Evolutionary conservation across 2,329 filamentous ascomycete genomes (phyloP), one percentile per base, ranked within the genome.

Genomic region (Trichoderma harzianum): DNA sequence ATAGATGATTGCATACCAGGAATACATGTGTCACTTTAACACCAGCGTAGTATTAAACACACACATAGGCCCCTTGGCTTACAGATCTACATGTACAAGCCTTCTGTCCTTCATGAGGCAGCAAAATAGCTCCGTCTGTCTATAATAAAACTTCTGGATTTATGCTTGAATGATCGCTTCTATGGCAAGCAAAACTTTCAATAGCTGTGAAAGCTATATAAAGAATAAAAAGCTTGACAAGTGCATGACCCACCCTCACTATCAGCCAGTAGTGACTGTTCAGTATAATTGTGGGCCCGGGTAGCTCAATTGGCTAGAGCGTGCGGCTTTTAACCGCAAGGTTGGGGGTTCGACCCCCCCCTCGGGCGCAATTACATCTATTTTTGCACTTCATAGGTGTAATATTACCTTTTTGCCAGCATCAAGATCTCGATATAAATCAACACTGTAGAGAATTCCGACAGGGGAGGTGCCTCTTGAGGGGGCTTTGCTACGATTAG

Each of bases 261-360:
- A 24, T 21, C 21, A 53, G 47, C 47, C 47, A 53, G 47, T 53
- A 53, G 47, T 53, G 47, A 51, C 10, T n/a, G 47, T 53, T 53
- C 21, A 53, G 39, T 21, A 53, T 53, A 53, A 24, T 53, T 53
- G 47, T 53, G 21, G 21, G 78, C 76, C 75, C 74, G 76, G 75
- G 78, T 79, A 79, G 77, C 77, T 79, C 77, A 79, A 79, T 79
- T 76, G 78, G 77, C 73, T 73, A 79, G 77, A 79, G 78, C 77
- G 77, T 79, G 77, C 76, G 78, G 76, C 77, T 79, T 78, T 78
- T 78, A 76, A 79, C 76, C 77, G 76, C 77, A 79, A 79, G 78
- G 78, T 64, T 78, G 77, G 75, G 77, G 77, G 78, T 79, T 79
- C 78, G 78, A 79, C 69, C 69, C 78, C 77, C 77, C 75, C 77